phyloP scores from a whole-genome alignment of 2,329 filamentous ascomycete species.

The Fusarium pseudocircinatum region DNA sequence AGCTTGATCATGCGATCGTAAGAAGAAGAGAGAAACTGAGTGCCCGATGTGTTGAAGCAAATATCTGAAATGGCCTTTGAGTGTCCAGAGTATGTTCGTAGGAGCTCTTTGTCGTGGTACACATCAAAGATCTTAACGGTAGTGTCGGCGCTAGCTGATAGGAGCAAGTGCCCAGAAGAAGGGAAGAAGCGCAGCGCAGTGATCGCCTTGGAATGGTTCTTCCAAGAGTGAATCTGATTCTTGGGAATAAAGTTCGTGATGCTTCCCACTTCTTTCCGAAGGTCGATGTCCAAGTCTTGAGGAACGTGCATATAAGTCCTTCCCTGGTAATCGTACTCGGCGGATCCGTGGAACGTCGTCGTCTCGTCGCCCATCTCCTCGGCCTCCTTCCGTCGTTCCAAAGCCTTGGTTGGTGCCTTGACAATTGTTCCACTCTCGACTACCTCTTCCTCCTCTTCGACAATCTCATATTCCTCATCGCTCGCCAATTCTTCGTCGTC shows the following conservation, averaged over 20 bases:
- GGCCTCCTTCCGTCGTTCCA: slow-evolving; percentile 66
- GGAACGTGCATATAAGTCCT: slow-evolving; percentile 98
- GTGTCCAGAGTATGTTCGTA: slow-evolving; percentile 93
- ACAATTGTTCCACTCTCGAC: slow-evolving; percentile 71
- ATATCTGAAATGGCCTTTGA: slow-evolving; percentile 90
- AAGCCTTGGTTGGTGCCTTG: slow-evolving; percentile 63
- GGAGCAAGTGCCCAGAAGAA: slow-evolving; percentile 82
- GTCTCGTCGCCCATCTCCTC: slow-evolving; percentile 77
- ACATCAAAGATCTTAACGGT: slow-evolving; percentile 96
- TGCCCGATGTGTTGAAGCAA: slow-evolving; percentile 84
- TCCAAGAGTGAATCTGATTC: slow-evolving; percentile 92
- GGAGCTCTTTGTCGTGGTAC: slow-evolving; percentile 86
- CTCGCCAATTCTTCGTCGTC: slow-evolving; percentile 80
- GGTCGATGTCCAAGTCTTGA: slow-evolving; percentile 85
- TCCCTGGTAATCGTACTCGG: slow-evolving; percentile 92
- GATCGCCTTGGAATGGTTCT: slow-evolving; percentile 82
- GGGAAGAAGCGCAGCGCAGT: slow-evolving; percentile 93
- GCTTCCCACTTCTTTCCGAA: slow-evolving; percentile 82
- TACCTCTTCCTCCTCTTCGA: slow-evolving; percentile 76
- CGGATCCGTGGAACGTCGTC: slow-evolving; percentile 84
- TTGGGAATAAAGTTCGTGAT: slow-evolving; percentile 93
- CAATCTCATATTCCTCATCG: slow-evolving; percentile 81
- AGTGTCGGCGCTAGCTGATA: slow-evolving; percentile 89
- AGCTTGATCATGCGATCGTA: slow-evolving; percentile 97
- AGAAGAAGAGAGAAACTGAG: slow-evolving; percentile 87